phyloP scores from a whole-genome alignment of 2,329 filamentous ascomycete species.

The Fusarium sp. region DNA sequence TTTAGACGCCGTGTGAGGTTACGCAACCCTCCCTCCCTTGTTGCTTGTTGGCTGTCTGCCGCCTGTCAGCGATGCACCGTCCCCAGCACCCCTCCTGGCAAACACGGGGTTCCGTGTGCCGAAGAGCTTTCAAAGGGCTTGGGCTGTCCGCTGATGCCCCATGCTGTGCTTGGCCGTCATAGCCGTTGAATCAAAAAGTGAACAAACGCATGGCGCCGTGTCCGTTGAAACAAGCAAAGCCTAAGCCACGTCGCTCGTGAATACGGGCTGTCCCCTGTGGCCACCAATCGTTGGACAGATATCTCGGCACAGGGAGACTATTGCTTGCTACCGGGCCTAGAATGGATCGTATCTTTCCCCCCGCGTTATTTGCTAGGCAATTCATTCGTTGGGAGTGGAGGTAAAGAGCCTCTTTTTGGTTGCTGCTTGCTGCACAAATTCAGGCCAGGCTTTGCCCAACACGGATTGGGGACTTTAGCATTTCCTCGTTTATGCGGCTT shows the following conservation, averaged over 20 bases:
- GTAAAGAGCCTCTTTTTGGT: conserved; percentile 31
- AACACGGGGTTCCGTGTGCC: conserved; percentile 16
- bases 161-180: not conserved
- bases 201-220: conserved; percentile 17
- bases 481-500: conserved; percentile 25
- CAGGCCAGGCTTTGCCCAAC: conserved; percentile 13
- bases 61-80: conserved; percentile 24
- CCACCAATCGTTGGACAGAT: conserved; percentile 28
- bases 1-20: conserved; percentile 28
- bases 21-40: conserved; percentile 1
- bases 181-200: conserved; percentile 18
- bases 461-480: conserved; percentile 10
- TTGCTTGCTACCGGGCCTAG: conserved; percentile 14
- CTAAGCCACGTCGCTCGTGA: conserved; percentile 36
- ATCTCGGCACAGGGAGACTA: conserved; percentile 23
- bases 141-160: not conserved
- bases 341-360: conserved; percentile 9
- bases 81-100: conserved; percentile 6
- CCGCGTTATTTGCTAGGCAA: conserved; percentile 16
- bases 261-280: conserved; percentile 32
- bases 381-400: conserved; percentile 24
- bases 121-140: not conserved
- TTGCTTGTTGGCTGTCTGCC: not conserved
- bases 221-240: conserved; percentile 23
- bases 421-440: conserved; percentile 1